Conservation (phyloP, 2,329 filamentous ascomycete species). For the Blumeriella jaapii region DNA sequence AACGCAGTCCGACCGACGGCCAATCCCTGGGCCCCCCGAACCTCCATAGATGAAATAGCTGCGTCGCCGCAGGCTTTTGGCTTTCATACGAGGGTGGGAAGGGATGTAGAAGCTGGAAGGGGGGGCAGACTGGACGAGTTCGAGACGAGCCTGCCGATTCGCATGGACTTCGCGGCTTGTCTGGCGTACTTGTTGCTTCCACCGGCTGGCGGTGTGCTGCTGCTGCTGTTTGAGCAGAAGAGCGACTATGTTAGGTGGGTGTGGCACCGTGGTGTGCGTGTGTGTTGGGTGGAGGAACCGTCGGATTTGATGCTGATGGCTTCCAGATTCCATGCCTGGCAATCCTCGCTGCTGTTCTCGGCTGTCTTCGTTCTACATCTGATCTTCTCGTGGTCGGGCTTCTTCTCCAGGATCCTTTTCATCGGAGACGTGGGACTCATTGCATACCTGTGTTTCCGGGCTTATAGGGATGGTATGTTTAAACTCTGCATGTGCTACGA, state of each 20-base stretch:
- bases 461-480: slow-evolving; percentile 63
- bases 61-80: slow-evolving; percentile 13
- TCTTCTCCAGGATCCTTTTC: slow-evolving; percentile 77
- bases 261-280: slow-evolving; percentile 5
- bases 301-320: slow-evolving; percentile 6
- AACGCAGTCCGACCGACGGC: slow-evolving; percentile 29
- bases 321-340: slow-evolving; percentile 90
- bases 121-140: slow-evolving; percentile 69
- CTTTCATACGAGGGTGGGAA: slow-evolving; percentile 8
- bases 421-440: slow-evolving; percentile 66
- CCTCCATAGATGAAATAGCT: slow-evolving; percentile 7
- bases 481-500: background rate
- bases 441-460: slow-evolving; percentile 61
- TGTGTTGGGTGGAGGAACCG: background rate
- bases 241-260: slow-evolving; percentile 88
- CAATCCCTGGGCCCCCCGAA: slow-evolving; percentile 20
- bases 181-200: slow-evolving; percentile 79
- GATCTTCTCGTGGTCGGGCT: slow-evolving; percentile 71
- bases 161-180: slow-evolving; percentile 82
- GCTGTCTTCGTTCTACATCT: slow-evolving; percentile 67
- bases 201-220: slow-evolving; percentile 71
- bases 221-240: slow-evolving; percentile 82
- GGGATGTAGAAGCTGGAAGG: slow-evolving; percentile 22
- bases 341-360: slow-evolving; percentile 74
- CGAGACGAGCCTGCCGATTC: slow-evolving; percentile 76